Evolutionary conservation across 2,329 filamentous ascomycete species (phyloP).

Genomic region (Daldinia eschscholtzii): DNA sequence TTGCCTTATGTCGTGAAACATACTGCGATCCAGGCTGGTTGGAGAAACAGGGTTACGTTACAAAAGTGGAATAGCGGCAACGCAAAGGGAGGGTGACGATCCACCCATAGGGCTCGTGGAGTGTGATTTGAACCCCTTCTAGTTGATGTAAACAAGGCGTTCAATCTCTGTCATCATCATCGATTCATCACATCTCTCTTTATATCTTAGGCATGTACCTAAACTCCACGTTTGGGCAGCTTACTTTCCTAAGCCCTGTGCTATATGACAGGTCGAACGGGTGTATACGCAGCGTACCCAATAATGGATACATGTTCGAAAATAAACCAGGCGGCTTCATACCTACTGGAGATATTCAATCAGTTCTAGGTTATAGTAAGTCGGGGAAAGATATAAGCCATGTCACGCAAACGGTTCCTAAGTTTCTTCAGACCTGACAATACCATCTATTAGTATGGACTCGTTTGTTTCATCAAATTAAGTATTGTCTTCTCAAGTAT

Average conservation of each 20-base stretch:
- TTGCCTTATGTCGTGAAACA: conserved; percentile 31
- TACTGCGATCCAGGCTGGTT: conserved; percentile 11
- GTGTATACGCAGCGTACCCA: too few species aligned
- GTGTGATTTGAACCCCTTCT: too few species aligned
- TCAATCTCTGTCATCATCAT: too few species aligned
- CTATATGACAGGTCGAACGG: too few species aligned
- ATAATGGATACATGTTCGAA: too few species aligned
- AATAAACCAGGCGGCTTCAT: background rate
- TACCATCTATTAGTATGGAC: background rate
- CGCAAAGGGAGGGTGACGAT: conserved; percentile 17
- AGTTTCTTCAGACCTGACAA: background rate
- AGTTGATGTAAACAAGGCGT: too few species aligned
- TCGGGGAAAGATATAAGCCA: background rate
- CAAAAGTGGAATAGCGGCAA: conserved; percentile 25
- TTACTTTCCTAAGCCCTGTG: too few species aligned
- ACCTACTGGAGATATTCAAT: background rate
- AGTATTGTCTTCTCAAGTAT: conserved; percentile 27
- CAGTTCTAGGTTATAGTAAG: background rate
- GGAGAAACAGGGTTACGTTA: conserved; percentile 10
- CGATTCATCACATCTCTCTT: too few species aligned
- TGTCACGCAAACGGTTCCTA: background rate
- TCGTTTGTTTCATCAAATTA: conserved; percentile 27
- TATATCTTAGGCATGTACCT: too few species aligned
- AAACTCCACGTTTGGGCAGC: too few species aligned
- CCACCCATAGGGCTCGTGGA: conserved; percentile 25